A percentile compares a stretch with the other conserved stretches of the same genome.
phyloP scores from a whole-genome alignment of 2,329 filamentous ascomycete genomes.

The Davidsoniella virescens region DNA sequence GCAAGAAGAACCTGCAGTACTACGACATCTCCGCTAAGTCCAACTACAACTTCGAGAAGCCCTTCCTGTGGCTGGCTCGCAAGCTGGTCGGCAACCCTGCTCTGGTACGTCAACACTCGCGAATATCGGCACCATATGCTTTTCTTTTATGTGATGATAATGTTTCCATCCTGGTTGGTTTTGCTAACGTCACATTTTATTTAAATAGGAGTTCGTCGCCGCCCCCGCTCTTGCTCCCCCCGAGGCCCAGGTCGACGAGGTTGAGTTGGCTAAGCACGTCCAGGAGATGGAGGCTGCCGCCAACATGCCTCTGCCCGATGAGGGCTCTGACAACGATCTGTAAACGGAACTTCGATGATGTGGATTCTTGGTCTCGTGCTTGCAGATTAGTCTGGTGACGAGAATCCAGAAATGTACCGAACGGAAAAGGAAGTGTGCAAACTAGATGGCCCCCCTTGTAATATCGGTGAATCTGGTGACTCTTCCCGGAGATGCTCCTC shows the following conservation, averaged over 20 bases:
- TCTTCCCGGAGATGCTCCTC: not conserved
- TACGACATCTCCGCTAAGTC: constrained; percentile 99
- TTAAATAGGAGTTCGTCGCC: constrained; percentile 75
- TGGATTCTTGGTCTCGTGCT: constrained; percentile 9
- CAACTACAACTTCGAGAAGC: constrained; percentile 99
- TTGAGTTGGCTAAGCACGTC: constrained; percentile 65
- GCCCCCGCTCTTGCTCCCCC: constrained; percentile 88
- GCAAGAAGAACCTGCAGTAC: constrained; percentile 99
- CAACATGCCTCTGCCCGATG: constrained; percentile 74
- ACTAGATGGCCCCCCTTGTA: constrained; percentile 9
- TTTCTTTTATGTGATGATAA: not conserved
- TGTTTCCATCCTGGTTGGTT: constrained; percentile 5
- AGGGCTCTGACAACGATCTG: constrained; percentile 65
- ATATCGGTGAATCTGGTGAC: constrained; percentile 11
- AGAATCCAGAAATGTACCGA: constrained; percentile 13
- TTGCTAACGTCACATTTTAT: constrained; percentile 17
- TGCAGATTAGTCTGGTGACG: constrained; percentile 12
- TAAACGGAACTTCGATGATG: constrained; percentile 24
- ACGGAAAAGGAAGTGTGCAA: constrained; percentile 8
- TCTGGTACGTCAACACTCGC: constrained; percentile 41
- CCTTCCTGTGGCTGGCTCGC: constrained; percentile 96
- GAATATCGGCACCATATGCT: not conserved
- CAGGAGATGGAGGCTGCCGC: constrained; percentile 77
- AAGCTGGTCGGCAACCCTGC: constrained; percentile 92
- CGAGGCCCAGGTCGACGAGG: constrained; percentile 75